Conservation (phyloP, 75 land plant genomes). For the Selaginella tamariscina region DNA sequence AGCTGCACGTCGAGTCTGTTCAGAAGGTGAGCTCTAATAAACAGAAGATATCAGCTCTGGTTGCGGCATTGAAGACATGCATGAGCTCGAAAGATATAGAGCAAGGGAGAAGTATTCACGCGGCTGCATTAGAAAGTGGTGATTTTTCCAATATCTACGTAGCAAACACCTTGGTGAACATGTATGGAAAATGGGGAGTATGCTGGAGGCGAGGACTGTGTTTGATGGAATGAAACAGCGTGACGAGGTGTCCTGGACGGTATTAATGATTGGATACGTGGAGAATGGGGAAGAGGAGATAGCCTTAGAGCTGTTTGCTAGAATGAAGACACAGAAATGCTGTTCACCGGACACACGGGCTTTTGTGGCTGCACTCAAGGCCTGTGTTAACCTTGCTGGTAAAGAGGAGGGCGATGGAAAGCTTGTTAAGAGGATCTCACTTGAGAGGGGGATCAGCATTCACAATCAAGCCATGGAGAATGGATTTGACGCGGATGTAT, state of each 20-base stretch:
- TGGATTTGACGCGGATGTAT: constrained; percentile 17
- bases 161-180: background rate
- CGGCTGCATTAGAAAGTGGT: no score
- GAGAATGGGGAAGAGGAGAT: background rate
- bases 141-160: no score
- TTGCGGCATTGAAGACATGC: no score
- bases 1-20: no score
- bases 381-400: background rate
- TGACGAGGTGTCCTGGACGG: background rate
- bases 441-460: constrained; percentile 14
- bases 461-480: constrained; percentile 18
- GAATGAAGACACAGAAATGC: background rate
- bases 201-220: background rate
- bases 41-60: no score
- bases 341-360: background rate
- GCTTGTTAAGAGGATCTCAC: background rate
- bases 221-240: background rate
- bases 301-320: background rate
- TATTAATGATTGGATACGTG: background rate
- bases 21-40: no score
- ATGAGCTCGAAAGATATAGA: no score
- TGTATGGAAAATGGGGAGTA: background rate
- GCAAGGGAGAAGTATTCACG: no score
- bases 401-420: background rate
- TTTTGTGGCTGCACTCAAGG: background rate